phyloP scores from a whole-genome alignment of 2,329 filamentous ascomycete species.

The Fusarium denticulatum region DNA sequence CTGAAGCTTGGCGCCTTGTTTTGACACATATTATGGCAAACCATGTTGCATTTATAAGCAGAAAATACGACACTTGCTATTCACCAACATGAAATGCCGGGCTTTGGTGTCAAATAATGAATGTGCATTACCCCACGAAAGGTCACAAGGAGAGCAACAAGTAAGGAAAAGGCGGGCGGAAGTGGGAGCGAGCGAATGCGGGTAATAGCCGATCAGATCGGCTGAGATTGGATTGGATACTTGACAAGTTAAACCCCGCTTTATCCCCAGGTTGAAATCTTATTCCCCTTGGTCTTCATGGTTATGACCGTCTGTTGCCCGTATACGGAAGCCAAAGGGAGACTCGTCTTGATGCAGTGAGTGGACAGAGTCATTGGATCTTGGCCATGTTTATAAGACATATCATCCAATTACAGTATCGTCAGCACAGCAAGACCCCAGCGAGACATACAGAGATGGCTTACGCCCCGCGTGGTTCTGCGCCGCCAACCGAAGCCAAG shows the following conservation, averaged over 20 bases:
- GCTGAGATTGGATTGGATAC: constrained; percentile 15
- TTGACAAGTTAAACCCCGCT: constrained; percentile 13
- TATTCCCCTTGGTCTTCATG: neutral
- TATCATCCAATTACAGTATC: neutral
- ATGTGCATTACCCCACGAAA: constrained; percentile 1
- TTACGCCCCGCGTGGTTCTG: constrained; percentile 10
- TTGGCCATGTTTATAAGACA: neutral
- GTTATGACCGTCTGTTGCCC: neutral
- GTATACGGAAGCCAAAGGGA: constrained; percentile 16
- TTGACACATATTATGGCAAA: neutral
- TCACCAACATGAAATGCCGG: neutral
- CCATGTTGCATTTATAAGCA: neutral
- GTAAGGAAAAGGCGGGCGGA: neutral
- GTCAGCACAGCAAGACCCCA: neutral
- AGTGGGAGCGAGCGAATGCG: constrained; percentile 7
- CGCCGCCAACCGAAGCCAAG: constrained; percentile 35
- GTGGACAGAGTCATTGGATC: neutral
- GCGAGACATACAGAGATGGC: neutral
- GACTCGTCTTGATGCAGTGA: neutral
- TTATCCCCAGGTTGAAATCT: constrained; percentile 23
- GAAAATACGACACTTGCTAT: neutral
- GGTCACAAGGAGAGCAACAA: neutral
- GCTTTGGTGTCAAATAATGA: neutral
- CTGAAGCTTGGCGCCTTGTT: neutral
- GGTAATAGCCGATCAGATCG: constrained; percentile 16